Evolutionary conservation across 2,329 filamentous ascomycete genomes (phyloP), one percentile per base, ranked within the genome.

Genomic region (Triangularia setosa): DNA sequence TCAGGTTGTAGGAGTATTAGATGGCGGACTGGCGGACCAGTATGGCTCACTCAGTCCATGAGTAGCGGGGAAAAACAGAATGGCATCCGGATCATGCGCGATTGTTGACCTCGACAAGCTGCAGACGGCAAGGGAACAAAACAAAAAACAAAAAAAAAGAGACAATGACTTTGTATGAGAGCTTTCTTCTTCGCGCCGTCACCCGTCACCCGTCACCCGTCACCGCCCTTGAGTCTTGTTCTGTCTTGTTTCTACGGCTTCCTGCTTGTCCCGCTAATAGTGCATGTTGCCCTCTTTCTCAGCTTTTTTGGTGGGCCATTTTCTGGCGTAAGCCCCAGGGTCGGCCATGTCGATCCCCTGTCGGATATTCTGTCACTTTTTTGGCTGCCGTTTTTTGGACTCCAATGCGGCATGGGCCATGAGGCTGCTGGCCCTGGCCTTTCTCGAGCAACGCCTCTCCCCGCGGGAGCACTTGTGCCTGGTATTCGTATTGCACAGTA

Each of bases 101-200:
- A 6, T 44, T 48, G 35, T 61, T 61, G 64, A 54, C 21, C 23
- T 64, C 63, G 60, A 66, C 67, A 68, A 69, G 65, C 69, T 68
- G 65, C 64, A 68, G n/a, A n/a, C n/a, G n/a, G 44, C 16, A 60
- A 48, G 40, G 40, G 40, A 21, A 48, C 40, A 48, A 48, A 21
- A 48, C 40, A 48, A 48, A 21, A 48, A 21, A 35, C 24, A 16
- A 48, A 67, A 40, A n/a, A n/a, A 40, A 48, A 40, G 30, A n/a
- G 54, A 67, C 64, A 69, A 70, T 68, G 44, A 56, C 21, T 55
- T 67, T 68, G 68, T 69, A 61, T 53, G 23, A 63, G 18, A 21
- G 16, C 14, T 12, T n/a, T 9, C 12, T 55, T 27, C 4, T 55
- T 11, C 12, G 33, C 44, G 30, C 30, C 30, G 30, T 30, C 27